phyloP scores from a whole-genome alignment of 108 stramenopile genomes.

The Ochromonas danica region DNA sequence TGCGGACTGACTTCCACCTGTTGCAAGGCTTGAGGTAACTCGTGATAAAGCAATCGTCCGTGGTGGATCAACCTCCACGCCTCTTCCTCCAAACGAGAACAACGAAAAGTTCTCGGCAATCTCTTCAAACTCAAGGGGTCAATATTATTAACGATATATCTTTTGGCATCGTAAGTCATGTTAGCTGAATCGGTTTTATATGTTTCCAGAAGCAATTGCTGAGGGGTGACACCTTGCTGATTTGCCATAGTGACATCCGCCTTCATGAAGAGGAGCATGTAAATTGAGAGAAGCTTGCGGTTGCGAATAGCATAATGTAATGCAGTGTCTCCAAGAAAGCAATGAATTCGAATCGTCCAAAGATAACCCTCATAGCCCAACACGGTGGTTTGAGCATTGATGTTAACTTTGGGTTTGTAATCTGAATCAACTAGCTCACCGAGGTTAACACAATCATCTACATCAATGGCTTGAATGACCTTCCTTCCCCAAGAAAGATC shows the following conservation, averaged over 20 bases:
- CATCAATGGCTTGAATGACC: constrained; percentile 18
- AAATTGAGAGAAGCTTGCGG: background rate
- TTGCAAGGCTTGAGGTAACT: background rate
- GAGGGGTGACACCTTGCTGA: background rate
- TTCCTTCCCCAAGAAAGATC: background rate
- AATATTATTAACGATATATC: background rate
- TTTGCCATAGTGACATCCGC: background rate
- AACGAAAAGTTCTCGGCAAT: background rate
- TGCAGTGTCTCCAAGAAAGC: background rate
- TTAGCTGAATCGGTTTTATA: background rate
- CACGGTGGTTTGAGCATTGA: background rate
- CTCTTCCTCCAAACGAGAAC: background rate
- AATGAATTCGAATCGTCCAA: background rate
- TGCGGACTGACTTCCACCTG: too few species aligned
- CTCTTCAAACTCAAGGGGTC: background rate
- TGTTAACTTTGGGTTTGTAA: background rate
- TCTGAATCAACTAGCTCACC: background rate
- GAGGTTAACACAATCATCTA: background rate
- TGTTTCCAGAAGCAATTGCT: background rate
- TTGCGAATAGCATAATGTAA: background rate
- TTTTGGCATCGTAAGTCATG: background rate
- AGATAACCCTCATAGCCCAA: constrained; percentile 1
- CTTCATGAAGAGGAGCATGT: constrained; percentile 1
- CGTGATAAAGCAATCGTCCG: background rate
- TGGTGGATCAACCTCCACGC: background rate